Evolutionary conservation across 1,284 basidiomycete genomes (phyloP), one percentile per base, ranked within the genome.

Genomic region (Ceratobasidium sp.): DNA sequence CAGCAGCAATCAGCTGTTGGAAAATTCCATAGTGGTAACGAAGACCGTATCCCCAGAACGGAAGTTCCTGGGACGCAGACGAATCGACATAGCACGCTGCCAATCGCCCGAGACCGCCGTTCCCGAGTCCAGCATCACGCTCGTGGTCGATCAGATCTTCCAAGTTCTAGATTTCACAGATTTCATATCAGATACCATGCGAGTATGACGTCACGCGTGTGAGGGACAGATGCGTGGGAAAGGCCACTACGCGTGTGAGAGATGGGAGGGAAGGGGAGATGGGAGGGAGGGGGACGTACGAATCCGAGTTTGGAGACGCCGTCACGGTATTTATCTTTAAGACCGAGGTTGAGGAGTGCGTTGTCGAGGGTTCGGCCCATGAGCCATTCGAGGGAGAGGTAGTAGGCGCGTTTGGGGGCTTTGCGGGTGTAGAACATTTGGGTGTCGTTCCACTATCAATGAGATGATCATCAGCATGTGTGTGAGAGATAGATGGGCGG

Each of bases 11-110:
- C 74, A 96, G 88, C 84, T 98, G 96, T 83, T 96, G 93, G 89
- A 98, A 65, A 19, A 54, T 48, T 17, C 22, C 22, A 63, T 54
- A 77, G 78, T 80, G 76, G 79, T 82, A 83, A 69, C 94, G 86
- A 73, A 96, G 84, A 71, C 94, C 94, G 79, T 96, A 97, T 54
- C 95, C 95, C 94, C 95, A 97, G 45, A 95, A 88, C 0, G 91
- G 91, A 2, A 93, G 85, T 79, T 93, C 92, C 80, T 94, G 91
- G 11, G 92, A 93, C 1, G 95, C 92, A 66, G 88, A 89, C 4
- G 93, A 94, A 80, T 95, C 93, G 76, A 96, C 89, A 83, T 97
- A 98, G 84, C 96, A 98, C 1, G 96, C 95, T 1, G 96, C 96
- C 53, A 98, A 88, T 67, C 96, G 93, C 1, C 96, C 96, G 14